A percentile compares a stretch with the other conserved stretches of the same genome.
phyloP scores from a whole-genome alignment of 768 basidiomycete genomes.

The Serpula lacrymans region DNA sequence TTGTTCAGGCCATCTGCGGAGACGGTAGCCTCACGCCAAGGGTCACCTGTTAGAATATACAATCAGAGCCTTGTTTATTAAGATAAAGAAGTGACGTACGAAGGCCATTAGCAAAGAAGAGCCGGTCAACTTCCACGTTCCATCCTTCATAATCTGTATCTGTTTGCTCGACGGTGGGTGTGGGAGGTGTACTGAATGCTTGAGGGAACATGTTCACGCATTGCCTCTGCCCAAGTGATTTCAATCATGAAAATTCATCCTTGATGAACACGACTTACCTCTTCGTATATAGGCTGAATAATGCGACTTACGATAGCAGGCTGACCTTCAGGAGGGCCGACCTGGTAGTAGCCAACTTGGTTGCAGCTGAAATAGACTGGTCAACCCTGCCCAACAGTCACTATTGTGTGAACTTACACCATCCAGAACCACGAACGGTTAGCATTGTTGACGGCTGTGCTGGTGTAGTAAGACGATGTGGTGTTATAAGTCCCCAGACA shows the following conservation, averaged over 20 bases:
- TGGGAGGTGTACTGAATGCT: slow-evolving; percentile 47
- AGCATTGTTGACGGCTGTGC: slow-evolving; percentile 52
- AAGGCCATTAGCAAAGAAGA: slow-evolving; percentile 69
- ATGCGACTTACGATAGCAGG: slow-evolving; percentile 34
- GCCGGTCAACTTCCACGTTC: slow-evolving; percentile 50
- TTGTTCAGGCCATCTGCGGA: slow-evolving; percentile 50
- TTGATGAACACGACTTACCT: slow-evolving; percentile 16
- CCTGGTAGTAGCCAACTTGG: slow-evolving; percentile 55
- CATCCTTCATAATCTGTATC: slow-evolving; percentile 58
- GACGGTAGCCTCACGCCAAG: slow-evolving; percentile 68
- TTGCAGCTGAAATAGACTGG: slow-evolving; percentile 47
- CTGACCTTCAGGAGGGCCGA: slow-evolving; percentile 33
- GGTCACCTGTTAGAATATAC: slow-evolving; percentile 48
- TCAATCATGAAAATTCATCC: slow-evolving; percentile 12
- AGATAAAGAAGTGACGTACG: slow-evolving; percentile 37
- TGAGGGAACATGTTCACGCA: slow-evolving; percentile 66
- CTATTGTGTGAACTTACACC: slow-evolving; percentile 52
- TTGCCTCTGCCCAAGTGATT: slow-evolving; percentile 47
- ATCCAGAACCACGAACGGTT: slow-evolving; percentile 71
- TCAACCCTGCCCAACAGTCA: neutral
- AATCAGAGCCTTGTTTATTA: neutral
- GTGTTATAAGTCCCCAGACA: slow-evolving; percentile 43
- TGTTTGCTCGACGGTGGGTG: slow-evolving; percentile 39
- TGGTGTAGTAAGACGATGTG: slow-evolving; percentile 43
- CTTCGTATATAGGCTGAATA: slow-evolving; percentile 23